Base-by-base conservation (phyloP, 768 basidiomycete genomes). In the Suillus bovinus region DNA sequence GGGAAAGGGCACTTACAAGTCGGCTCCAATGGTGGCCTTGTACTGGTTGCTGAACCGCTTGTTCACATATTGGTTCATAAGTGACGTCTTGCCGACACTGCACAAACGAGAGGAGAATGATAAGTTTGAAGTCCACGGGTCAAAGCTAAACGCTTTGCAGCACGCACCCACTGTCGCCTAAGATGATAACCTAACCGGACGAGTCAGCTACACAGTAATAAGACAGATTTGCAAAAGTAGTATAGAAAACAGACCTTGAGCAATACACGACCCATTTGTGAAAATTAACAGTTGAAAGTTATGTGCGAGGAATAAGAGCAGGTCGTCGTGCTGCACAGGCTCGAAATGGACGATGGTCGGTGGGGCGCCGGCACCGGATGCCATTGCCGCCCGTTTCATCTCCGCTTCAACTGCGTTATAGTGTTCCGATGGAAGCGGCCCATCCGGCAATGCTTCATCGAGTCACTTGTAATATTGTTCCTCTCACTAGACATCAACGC, bases 1-100 rank as follows among this genome's bases (percentile, higher is more conserved):
- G 67, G 62, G 55, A 52, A 55, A 56, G 38, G 55, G 54, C 67
- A 83, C 92, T 63, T 78, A 94, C 93, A 96, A 96, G 84, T 96
- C 94, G 63, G 94, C 94, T 63, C 94, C 94, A 73, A 96, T 96
- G 65, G 97, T 99, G 20, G 97, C 97, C 81, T 99, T 99, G 86
- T 99, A 99, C 80, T 98, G 96, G 80, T 96, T 97, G 77, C 92
- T 94, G 79, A 99, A 99, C 65, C 97, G 91, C 78, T 98, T 99
- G 86, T 98, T 99, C 67, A 99, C 97, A 81, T 97, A 99, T 80
- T 99, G 97, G 82, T 98, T 98, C 97, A 99, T 99, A 70, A 99
- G 90, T 33, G 96, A 99, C 46, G 97, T 99, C 90, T 99, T 99
- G 47, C 96, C 96, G 76, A 98, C 96, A 62, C 96, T 96, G 70